Percentiles rank a stretch among this genome's conserved stretches.
phyloP scores from a whole-genome alignment of 1,284 basidiomycete genomes.

The Rhodofomes roseus region DNA sequence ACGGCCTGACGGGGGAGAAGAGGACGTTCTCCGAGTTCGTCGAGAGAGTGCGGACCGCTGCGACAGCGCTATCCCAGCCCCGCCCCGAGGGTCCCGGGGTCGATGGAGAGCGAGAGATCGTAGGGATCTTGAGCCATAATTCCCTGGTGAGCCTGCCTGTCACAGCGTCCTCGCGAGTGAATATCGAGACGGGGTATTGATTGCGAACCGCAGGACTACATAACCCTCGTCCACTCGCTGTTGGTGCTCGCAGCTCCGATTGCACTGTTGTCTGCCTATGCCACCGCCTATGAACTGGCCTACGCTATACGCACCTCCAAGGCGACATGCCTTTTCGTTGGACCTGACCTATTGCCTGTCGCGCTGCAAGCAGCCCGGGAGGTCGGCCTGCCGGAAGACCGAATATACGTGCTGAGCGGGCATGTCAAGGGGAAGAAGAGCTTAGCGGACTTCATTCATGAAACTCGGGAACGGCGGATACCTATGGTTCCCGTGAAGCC shows the following conservation, averaged over 20 bases:
- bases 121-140: slow-evolving; percentile 69
- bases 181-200: background rate
- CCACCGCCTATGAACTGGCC: slow-evolving; percentile 63
- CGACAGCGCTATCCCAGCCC: slow-evolving; percentile 51
- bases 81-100: slow-evolving; percentile 48
- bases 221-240: slow-evolving; percentile 52
- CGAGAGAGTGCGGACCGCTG: slow-evolving; percentile 47
- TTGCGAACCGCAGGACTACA: slow-evolving; percentile 48
- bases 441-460: slow-evolving; percentile 43
- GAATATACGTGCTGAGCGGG: slow-evolving; percentile 54
- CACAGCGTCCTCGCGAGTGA: background rate
- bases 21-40: slow-evolving; percentile 46
- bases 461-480: slow-evolving; percentile 33
- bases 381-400: slow-evolving; percentile 44
- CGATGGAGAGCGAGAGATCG: slow-evolving; percentile 45
- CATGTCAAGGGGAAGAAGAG: slow-evolving; percentile 34
- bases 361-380: slow-evolving; percentile 49
- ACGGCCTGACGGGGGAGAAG: slow-evolving; percentile 46
- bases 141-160: slow-evolving; percentile 46
- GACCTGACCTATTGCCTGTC: slow-evolving; percentile 45
- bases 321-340: slow-evolving; percentile 60
- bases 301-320: slow-evolving; percentile 51
- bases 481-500: slow-evolving; percentile 41
- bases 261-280: slow-evolving; percentile 58
- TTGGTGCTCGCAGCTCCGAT: slow-evolving; percentile 58